Evolutionary conservation across 176 grass and related monocot genomes (phyloP).

Genomic region (Elymus sibiricus): DNA sequence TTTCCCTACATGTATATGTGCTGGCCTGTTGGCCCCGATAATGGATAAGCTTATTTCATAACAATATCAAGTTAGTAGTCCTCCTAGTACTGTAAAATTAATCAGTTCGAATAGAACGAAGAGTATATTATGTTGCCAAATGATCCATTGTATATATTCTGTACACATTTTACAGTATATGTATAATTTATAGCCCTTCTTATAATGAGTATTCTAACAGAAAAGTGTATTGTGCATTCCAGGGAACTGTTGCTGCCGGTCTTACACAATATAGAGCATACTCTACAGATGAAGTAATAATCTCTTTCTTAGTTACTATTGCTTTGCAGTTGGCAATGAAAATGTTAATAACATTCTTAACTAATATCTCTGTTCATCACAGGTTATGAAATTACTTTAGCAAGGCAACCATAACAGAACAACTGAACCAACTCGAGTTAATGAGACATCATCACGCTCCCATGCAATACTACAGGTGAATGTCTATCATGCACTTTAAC

Average conservation of each 20-base stretch:
- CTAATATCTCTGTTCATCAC: conserved; percentile 13
- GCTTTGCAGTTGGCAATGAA: conserved; percentile 10
- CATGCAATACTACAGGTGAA: conserved; percentile 93
- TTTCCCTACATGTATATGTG: too few relatives aligned
- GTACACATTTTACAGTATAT: too few relatives aligned
- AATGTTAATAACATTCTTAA: conserved; percentile 8
- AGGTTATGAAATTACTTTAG: conserved; percentile 97
- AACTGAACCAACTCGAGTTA: conserved; percentile 83
- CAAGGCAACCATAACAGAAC: conserved; percentile 96
- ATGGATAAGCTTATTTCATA: too few relatives aligned
- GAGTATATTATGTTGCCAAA: neutral
- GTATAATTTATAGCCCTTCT: too few relatives aligned
- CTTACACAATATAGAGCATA: conserved; percentile 93
- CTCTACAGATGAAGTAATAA: conserved; percentile 85
- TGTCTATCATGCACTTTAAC: neutral
- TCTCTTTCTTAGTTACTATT: conserved; percentile 18
- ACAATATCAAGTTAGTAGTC: neutral
- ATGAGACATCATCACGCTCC: conserved; percentile 93
- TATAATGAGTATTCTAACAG: neutral
- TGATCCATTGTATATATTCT: too few relatives aligned
- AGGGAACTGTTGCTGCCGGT: conserved; percentile 90
- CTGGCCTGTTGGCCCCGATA: too few relatives aligned
- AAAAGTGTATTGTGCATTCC: conserved; percentile 34
- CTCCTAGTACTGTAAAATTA: neutral
- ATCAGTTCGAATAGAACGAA: neutral